Evolutionary conservation across 768 basidiomycete genomes (phyloP).

Genomic region (Lactarius deliciosus): DNA sequence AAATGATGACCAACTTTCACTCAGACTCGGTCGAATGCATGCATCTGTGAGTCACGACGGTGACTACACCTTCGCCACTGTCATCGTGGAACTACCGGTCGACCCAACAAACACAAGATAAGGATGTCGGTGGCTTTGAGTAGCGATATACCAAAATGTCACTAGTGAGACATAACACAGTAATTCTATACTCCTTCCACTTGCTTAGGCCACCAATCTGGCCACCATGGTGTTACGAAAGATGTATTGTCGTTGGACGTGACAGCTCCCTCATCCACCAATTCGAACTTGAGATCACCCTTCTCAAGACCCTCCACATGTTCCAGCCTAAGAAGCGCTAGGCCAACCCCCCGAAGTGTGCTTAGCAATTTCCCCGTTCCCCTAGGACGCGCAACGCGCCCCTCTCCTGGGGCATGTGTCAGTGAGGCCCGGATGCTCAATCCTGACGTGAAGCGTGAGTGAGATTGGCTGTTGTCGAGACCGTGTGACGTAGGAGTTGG

Average conservation of each 20-base stretch:
- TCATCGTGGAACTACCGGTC: constrained; percentile 50
- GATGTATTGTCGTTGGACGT: constrained; percentile 37
- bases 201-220: constrained; percentile 56
- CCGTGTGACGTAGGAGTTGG: constrained; percentile 1
- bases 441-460: constrained; percentile 19
- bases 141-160: background rate
- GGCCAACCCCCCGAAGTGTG: constrained; percentile 56
- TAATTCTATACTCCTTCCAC: constrained; percentile 3
- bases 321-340: constrained; percentile 80
- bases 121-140: background rate
- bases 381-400: constrained; percentile 56
- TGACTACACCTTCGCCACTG: constrained; percentile 69
- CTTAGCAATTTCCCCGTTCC: constrained; percentile 75
- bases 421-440: constrained; percentile 37
- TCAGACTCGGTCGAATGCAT: constrained; percentile 46
- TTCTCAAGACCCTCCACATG: constrained; percentile 56
- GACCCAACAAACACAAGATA: constrained; percentile 1
- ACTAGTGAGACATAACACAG: background rate
- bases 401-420: constrained; percentile 31
- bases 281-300: constrained; percentile 47
- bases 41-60: constrained; percentile 82
- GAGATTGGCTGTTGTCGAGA: constrained; percentile 2
- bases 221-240: constrained; percentile 48
- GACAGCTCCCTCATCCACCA: constrained; percentile 29
- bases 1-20: constrained; percentile 23